phyloP scores from a whole-genome alignment of 768 basidiomycete genomes.

The Crucibulum laeve region DNA sequence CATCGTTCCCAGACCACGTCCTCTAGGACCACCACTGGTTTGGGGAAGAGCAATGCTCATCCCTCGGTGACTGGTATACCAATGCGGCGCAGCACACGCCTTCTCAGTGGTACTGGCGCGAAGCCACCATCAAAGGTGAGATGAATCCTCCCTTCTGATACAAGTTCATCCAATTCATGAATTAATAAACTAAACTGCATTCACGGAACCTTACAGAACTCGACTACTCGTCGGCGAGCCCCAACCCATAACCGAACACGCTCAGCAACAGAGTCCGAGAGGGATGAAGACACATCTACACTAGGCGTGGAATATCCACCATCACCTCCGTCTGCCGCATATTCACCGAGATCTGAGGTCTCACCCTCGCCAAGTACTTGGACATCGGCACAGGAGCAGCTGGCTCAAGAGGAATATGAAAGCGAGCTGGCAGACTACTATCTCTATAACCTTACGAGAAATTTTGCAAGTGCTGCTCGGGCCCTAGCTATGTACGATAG shows the following conservation, averaged over 20 bases:
- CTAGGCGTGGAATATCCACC: conserved; percentile 47
- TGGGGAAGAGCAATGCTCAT: conserved; percentile 49
- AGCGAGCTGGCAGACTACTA: conserved; percentile 76
- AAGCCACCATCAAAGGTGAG: conserved; percentile 59
- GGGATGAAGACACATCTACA: conserved; percentile 56
- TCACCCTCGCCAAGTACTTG: conserved; percentile 59
- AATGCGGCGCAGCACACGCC: conserved; percentile 70
- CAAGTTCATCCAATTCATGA: too few species aligned
- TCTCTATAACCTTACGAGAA: conserved; percentile 75
- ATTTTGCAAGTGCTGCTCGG: conserved; percentile 77
- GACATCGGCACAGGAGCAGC: conserved; percentile 65
- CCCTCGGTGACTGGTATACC: conserved; percentile 35
- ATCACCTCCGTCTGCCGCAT: conserved; percentile 54
- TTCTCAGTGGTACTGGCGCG: conserved; percentile 52
- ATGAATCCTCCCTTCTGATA: conserved; percentile 1
- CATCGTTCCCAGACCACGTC: conserved; percentile 73
- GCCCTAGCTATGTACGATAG: conserved; percentile 76
- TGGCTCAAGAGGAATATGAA: conserved; percentile 68
- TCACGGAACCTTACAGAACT: neutral
- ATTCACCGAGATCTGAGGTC: conserved; percentile 62
- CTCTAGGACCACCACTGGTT: conserved; percentile 49
- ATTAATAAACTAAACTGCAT: too few species aligned
- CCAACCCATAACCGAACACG: conserved; percentile 53
- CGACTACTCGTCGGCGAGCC: conserved; percentile 8
- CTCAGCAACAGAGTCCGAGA: conserved; percentile 61